Evolutionary conservation across 352 stramenopile genomes (phyloP).

Genomic region (Achlya hypogyna): DNA sequence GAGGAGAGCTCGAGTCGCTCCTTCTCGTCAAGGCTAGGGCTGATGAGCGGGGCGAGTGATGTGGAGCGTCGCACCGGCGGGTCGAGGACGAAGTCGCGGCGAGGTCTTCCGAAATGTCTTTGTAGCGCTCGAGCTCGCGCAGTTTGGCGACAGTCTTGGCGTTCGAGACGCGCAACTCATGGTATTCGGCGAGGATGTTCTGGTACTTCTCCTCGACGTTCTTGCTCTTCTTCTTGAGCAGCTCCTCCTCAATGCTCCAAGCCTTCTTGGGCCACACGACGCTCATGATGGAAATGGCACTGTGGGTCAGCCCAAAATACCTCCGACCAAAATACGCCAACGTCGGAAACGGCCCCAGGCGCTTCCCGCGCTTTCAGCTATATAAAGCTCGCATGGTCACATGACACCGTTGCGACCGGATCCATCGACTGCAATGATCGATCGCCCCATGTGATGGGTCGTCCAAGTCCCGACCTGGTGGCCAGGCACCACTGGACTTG

Average conservation of each 20-base stretch:
- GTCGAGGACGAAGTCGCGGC: conserved; percentile 42
- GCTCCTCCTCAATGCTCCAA: conserved; percentile 66
- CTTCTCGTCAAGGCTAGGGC: conserved; percentile 38
- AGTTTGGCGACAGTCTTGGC: conserved; percentile 57
- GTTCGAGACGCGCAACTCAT: conserved; percentile 56
- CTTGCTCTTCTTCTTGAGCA: conserved; percentile 68
- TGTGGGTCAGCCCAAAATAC: not conserved
- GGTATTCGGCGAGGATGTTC: conserved; percentile 48
- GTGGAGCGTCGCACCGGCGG: conserved; percentile 31
- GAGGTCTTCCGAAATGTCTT: conserved; percentile 56
- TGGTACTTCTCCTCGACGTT: conserved; percentile 63
- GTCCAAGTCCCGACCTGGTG: too few relatives aligned
- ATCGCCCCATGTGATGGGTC: too few relatives aligned
- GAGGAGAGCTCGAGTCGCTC: conserved; percentile 51
- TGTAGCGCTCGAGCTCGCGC: conserved; percentile 61
- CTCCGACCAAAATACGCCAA: too few relatives aligned
- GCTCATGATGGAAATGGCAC: conserved; percentile 8
- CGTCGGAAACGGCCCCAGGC: too few relatives aligned
- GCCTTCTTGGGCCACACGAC: conserved; percentile 39
- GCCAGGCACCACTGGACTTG: too few relatives aligned
- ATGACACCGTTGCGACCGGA: too few relatives aligned
- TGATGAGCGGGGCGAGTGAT: not conserved
- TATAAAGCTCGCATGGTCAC: too few relatives aligned
- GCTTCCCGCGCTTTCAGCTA: too few relatives aligned
- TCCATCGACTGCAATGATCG: too few relatives aligned